Conservation (phyloP, 345 rosid genomes). For the Lepidium aucheri region DNA sequence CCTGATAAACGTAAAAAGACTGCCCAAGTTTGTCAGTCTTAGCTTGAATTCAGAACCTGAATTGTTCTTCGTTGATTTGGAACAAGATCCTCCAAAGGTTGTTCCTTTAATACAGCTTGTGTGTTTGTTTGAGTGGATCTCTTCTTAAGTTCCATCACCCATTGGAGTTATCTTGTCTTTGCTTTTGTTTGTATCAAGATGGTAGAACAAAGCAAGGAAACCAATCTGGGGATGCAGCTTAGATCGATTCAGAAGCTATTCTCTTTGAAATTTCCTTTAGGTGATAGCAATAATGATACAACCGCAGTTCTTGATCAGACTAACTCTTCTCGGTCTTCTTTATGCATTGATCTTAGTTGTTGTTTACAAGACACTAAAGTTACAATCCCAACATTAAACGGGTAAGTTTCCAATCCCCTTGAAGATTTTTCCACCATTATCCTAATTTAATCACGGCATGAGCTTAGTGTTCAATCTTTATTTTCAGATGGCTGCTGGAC, state of each 20-base stretch:
- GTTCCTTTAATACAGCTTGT: neutral
- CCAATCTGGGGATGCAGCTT: slow-evolving; percentile 41
- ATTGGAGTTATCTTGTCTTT: slow-evolving; percentile 4
- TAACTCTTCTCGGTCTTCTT: slow-evolving; percentile 37
- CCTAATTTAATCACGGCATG: neutral
- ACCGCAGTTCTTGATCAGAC: slow-evolving; percentile 19
- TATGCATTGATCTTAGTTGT: slow-evolving; percentile 59
- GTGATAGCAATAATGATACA: slow-evolving; percentile 22
- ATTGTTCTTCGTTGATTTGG: slow-evolving; percentile 57
- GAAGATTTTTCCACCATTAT: neutral
- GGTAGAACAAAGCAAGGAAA: slow-evolving; percentile 39
- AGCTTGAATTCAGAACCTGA: slow-evolving; percentile 51
- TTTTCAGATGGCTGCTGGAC: slow-evolving; percentile 83
- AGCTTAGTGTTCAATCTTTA: slow-evolving; percentile 13
- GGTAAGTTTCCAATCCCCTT: slow-evolving; percentile 37
- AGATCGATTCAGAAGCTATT: slow-evolving; percentile 49
- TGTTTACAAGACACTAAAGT: slow-evolving; percentile 60
- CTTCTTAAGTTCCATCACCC: neutral
- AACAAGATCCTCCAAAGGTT: slow-evolving; percentile 91
- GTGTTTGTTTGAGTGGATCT: neutral
- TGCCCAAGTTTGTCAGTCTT: slow-evolving; percentile 45
- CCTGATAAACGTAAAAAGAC: slow-evolving; percentile 49
- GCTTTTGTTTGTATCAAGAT: slow-evolving; percentile 39
- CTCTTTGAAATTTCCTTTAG: slow-evolving; percentile 37
- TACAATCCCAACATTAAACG: slow-evolving; percentile 82